phyloP scores from a whole-genome alignment of 2,329 filamentous ascomycete species.

The Cadophora sp. region DNA sequence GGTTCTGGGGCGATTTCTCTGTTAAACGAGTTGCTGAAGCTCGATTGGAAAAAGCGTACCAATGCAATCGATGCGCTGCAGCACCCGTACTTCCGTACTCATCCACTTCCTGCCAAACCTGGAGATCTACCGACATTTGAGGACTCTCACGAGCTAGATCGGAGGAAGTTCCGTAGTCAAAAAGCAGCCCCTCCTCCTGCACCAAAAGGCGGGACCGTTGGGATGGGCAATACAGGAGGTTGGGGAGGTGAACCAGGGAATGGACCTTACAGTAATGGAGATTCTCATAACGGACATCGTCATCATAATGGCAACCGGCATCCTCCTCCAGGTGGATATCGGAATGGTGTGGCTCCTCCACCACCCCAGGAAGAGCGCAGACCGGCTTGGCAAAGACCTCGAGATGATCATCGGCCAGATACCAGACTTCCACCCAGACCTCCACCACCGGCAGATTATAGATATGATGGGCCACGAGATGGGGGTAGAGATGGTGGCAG shows the following conservation, averaged over 20 bases:
- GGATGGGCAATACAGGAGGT: constrained; percentile 63
- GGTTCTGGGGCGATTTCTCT: constrained; percentile 78
- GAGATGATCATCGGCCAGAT: constrained; percentile 40
- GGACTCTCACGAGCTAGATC: constrained; percentile 95
- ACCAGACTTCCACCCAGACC: constrained; percentile 43
- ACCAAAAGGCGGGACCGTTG: constrained; percentile 89
- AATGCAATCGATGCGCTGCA: constrained; percentile 94
- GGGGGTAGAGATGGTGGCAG: constrained; percentile 24
- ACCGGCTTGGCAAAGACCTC: constrained; percentile 43
- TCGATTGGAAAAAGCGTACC: constrained; percentile 88
- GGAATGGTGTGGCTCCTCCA: constrained; percentile 41
- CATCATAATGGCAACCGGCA: constrained; percentile 42
- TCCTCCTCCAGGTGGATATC: constrained; percentile 36
- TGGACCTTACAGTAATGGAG: constrained; percentile 37
- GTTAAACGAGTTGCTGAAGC: constrained; percentile 79
- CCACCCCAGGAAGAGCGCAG: constrained; percentile 42
- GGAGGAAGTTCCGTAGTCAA: constrained; percentile 87
- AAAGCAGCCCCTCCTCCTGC: constrained; percentile 86
- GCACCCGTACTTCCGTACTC: constrained; percentile 86
- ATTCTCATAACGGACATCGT: constrained; percentile 39
- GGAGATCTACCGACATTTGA: constrained; percentile 91
- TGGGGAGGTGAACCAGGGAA: constrained; percentile 43
- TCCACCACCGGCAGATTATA: constrained; percentile 39
- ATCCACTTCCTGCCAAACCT: constrained; percentile 79
- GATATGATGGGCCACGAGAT: constrained; percentile 40